Evolutionary conservation across 345 rosid genomes (phyloP), one percentile per base, ranked within the genome.

Genomic region (Adansonia digitata): DNA sequence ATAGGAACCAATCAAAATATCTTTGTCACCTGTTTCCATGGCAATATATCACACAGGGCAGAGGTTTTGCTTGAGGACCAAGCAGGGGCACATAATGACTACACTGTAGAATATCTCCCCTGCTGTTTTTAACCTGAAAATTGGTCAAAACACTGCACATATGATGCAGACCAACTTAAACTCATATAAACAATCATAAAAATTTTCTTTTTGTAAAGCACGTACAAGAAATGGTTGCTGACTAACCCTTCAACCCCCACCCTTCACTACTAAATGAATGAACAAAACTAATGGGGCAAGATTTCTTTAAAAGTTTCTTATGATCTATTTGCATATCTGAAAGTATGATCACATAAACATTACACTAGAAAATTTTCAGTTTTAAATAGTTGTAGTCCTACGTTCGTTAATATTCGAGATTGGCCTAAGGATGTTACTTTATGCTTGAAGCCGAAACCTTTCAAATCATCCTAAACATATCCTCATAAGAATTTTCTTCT

Each of bases 21-120:
- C 42, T 53, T 29, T 69, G 43, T 78, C 76, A 91, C 98, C 98
- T 95, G 88, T 95, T 95, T 65, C 99, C 99, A 73, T 95, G 99
- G 88, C 98, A 95, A 75, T 95, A 91, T 72, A 95, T 93, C n/a
- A 95, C 97, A 78, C 97, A 95, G 49, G 98, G 98, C 18, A 95
- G 77, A 74, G 92, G 82, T 81, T 89, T 91, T 70, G 82, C 96
- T 78, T 87, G 89, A 43, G 89, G 91, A 73, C 84, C 74, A 75
- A 81, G 89, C 68, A 88, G 79, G 29, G 98, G 98, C 81, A 88
- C 43, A 35, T 93, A 93, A 83, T 95, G 99, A 80, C 92, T 95
- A 81, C 99, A 93, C 77, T 86, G 90, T 61, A 95, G 92, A 83
- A 76, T 80, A 80, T 91, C 89, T 74, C 92, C 94, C 57, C 92